phyloP scores from a whole-genome alignment of 805 yeast genomes.

The Metschnikowia matae region DNA sequence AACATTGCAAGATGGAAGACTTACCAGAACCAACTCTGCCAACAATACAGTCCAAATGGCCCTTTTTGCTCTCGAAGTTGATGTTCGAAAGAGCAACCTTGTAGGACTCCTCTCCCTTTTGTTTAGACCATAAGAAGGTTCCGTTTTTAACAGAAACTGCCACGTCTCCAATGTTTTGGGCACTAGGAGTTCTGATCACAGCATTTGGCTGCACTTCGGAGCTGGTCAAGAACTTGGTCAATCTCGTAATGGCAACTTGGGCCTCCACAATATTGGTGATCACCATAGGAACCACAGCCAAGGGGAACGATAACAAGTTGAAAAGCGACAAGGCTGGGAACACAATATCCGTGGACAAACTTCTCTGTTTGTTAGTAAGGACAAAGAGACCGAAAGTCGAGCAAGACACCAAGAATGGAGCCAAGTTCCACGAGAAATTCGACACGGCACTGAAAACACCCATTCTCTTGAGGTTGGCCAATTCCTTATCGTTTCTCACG shows the following conservation, averaged over 20 bases:
- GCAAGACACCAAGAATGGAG: conserved; percentile 88
- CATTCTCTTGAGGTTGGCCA: conserved; percentile 68
- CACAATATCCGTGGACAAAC: conserved; percentile 85
- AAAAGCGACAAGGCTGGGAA: conserved; percentile 87
- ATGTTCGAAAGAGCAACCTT: conserved; percentile 65
- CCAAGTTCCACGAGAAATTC: conserved; percentile 73
- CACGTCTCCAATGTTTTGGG: conserved; percentile 56
- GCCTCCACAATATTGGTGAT: conserved; percentile 85
- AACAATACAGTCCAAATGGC: conserved; percentile 78
- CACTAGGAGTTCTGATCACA: conserved; percentile 50
- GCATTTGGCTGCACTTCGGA: conserved; percentile 84
- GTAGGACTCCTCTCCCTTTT: conserved; percentile 50
- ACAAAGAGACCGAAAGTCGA: conserved; percentile 83
- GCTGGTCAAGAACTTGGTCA: conserved; percentile 65
- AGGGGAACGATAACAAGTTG: conserved; percentile 85
- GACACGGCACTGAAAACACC: conserved; percentile 69
- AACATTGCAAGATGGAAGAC: conserved; percentile 72
- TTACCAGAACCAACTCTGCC: conserved; percentile 92
- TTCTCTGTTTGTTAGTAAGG: conserved; percentile 48
- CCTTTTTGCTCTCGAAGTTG: conserved; percentile 61
- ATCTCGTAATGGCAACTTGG: conserved; percentile 74
- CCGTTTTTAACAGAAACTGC: conserved; percentile 61
- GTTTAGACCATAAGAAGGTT: conserved; percentile 75
- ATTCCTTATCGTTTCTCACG: conserved; percentile 86
- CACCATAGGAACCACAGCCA: conserved; percentile 88